Evolutionary conservation across 1,139 yeast genomes (phyloP), one percentile per base, ranked within the genome.

Genomic region (Tardiomyces digboiensis): DNA sequence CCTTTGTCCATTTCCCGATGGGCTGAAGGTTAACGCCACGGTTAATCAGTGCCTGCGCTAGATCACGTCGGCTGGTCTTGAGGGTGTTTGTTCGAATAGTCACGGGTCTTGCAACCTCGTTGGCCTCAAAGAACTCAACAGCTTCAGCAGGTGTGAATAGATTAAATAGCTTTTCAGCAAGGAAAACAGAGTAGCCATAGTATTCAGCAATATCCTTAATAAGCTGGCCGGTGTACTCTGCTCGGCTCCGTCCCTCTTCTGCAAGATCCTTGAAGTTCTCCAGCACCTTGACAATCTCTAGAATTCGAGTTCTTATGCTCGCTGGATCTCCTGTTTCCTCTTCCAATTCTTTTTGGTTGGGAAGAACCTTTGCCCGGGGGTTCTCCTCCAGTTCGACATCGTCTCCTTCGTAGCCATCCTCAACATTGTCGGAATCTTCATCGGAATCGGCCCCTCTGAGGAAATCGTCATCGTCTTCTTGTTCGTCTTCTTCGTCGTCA

Each of bases 1-100:
- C 97, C 67, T 91, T 93, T 26, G 97, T 88, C 99, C 99, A 93
- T 36, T 86, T 72, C 39, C 97, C 97, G 58, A 93, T 87, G 40
- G 97, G 97, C 66, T 93, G 97, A 55, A 93, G 73, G 63, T 91
- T 93, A 48, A 91, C 98, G 60, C 99, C 98, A 61, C 97, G 80
- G 67, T 89, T 91, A 45, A 91, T 95, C 51, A 93, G 75, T 13
- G 91, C 80, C 65, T 93, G 98, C 2, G 97, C 97, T 56, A 93
- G 75, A 58, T 93, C 97, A 64, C 98, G 78, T 66, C 98, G 83
- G 68, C 96, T 81, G 4, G 97, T 85, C 60, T 84, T 85, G 52
- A 93, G 72, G 21, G 98, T 93, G 66, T 93, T 93, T 36, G 98
- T 88, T 71, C 99, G 82, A 55, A 93, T 89, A 23, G 98, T 91